Percentiles rank a stretch among this genome's conserved stretches.
Evolutionary conservation across 2,329 filamentous ascomycete species (phyloP).

Genomic region (Cordyceps pruinosa): DNA sequence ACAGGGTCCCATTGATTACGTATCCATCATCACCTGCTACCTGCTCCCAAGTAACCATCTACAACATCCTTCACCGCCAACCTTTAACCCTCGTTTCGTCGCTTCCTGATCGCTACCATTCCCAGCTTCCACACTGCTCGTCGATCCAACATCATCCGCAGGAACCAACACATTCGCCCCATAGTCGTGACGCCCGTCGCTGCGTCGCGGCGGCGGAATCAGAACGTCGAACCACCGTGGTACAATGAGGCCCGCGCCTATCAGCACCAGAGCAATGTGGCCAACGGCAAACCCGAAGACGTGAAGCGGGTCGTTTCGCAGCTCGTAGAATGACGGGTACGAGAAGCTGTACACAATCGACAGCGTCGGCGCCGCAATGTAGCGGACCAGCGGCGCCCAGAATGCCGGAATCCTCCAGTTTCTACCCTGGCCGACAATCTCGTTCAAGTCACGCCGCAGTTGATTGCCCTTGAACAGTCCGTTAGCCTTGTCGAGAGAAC

Average conservation of each 20-base stretch:
- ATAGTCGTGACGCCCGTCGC: conserved; percentile 35
- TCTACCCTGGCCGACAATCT: conserved; percentile 44
- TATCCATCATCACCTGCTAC: too few species aligned
- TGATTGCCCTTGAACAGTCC: conserved; percentile 41
- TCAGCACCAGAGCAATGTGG: conserved; percentile 38
- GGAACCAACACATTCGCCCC: conserved; percentile 15
- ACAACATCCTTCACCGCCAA: too few species aligned
- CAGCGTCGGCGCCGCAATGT: conserved; percentile 41
- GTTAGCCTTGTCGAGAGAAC: background rate
- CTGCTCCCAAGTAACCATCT: too few species aligned
- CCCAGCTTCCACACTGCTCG: conserved; percentile 2
- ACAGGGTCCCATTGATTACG: too few species aligned
- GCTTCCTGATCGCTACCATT: background rate
- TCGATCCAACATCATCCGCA: conserved; percentile 3
- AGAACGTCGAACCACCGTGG: conserved; percentile 49
- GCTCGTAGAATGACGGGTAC: conserved; percentile 41
- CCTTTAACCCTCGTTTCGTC: background rate
- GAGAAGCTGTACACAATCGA: conserved; percentile 46
- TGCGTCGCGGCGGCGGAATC: conserved; percentile 38
- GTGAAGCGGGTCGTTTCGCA: conserved; percentile 43
- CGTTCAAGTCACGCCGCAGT: conserved; percentile 47
- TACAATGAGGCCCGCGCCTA: conserved; percentile 41
- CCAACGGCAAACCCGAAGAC: conserved; percentile 43
- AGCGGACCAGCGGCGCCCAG: conserved; percentile 44
- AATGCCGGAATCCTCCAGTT: conserved; percentile 51